Percentiles rank a stretch among this genome's conserved stretches.
Conservation (phyloP, 1,139 yeast species). For the Pichia sp. region DNA sequence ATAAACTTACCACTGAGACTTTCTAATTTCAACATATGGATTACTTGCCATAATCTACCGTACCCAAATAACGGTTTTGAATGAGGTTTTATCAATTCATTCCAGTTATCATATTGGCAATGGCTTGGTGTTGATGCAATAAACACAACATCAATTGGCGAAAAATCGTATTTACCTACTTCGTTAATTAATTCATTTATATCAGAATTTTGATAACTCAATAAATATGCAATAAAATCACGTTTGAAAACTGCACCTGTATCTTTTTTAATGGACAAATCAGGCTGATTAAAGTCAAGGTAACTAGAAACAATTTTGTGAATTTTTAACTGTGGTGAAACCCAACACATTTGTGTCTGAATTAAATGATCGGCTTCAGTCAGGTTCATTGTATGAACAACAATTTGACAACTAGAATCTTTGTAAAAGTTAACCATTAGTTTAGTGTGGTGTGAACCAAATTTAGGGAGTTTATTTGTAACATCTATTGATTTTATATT, state of each 20-base stretch:
- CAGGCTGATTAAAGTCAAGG: constrained; percentile 6
- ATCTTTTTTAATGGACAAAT: constrained; percentile 13
- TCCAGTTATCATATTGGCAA: constrained; percentile 12
- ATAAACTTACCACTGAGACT: constrained; percentile 33
- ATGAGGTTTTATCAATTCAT: constrained; percentile 1
- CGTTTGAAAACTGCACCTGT: constrained; percentile 31
- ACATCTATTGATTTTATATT: constrained; percentile 24
- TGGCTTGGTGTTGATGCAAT: constrained; percentile 53
- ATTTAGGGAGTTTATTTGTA: constrained; percentile 27
- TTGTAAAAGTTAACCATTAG: constrained; percentile 52
- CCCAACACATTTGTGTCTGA: constrained; percentile 63
- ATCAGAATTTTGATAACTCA: constrained; percentile 33
- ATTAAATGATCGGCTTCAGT: constrained; percentile 47
- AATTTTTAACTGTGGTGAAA: constrained; percentile 40
- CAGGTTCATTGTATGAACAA: constrained; percentile 56
- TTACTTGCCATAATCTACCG: constrained; percentile 40
- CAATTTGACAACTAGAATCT: constrained; percentile 40
- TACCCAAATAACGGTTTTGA: constrained; percentile 39
- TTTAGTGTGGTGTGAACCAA: constrained; percentile 56
- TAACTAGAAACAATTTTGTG: neutral
- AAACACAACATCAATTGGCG: constrained; percentile 43
- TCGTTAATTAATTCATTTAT: constrained; percentile 30
- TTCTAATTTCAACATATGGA: constrained; percentile 32
- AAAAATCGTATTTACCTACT: constrained; percentile 39
- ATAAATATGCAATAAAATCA: constrained; percentile 40